Evolutionary conservation across 257 asterid species (phyloP), one percentile per base, ranked within the genome.

Genomic region (Solanum arcanum): DNA sequence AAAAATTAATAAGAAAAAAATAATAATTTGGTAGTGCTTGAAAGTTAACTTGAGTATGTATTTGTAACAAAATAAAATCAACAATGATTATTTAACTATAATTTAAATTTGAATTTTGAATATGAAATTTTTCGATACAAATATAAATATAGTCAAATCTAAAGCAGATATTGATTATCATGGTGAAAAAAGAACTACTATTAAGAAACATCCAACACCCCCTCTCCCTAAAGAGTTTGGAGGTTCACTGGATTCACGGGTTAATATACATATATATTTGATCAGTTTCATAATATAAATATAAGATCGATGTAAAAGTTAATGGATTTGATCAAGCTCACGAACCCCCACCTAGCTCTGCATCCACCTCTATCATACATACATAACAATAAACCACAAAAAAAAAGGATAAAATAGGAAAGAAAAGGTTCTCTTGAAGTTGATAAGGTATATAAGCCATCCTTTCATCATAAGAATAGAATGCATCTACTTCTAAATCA

Each of bases 401-500:
- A 37, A 87, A 66, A 70, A 46, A 52, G 21, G 42, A 81, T 68
- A 88, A 64, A 73, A 83, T 90, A 87, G 85, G 88, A 23, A 47
- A 88, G 87, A 56, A 81, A 87, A 47, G 81, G 69, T 86, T 86
- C 87, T 87, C 76, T 85, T 62, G 88, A 84, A 89, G 89, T 59
- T 91, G 95, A 92, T 89, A 91, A 92, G 96, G 97, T 91, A 92
- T 91, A 92, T 90, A 94, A 92, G 90, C 93, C 89, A 91, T 86
- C 86, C 91, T 90, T 85, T 86, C 91, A 89, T 89, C 90, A 89
- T 44, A 86, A 41, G 89, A 90, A 86, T 92, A 35, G 89, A 91
- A 89, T 87, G 88, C 93, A 86, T 89, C 93, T 89, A 88, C 84
- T 83, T 86, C 89, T 88, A 86, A 86, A 88, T 86, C 83, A 89